Conservation (phyloP, 1,284 basidiomycete genomes). For the Singerocomus inundabilis region DNA sequence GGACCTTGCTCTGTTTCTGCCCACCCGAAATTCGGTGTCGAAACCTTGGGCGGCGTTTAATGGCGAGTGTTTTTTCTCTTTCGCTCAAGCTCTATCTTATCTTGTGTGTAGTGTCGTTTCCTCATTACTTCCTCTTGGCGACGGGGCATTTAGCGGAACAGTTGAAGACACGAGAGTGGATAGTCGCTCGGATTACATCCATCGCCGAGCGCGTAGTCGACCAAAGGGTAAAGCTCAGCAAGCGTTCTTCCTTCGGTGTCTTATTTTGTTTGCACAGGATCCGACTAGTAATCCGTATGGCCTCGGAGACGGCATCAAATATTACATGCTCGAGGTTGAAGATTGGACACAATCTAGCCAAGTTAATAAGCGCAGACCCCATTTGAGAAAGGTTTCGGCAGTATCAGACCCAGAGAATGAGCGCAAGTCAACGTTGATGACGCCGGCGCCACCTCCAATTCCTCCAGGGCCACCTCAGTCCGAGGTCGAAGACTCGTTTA, state of each 20-base stretch:
- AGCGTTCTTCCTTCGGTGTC: neutral
- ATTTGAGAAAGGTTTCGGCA: conserved; percentile 50
- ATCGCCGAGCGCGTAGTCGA: conserved; percentile 86
- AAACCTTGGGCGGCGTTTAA: conserved; percentile 99
- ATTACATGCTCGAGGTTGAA: conserved; percentile 91
- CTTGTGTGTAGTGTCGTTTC: conserved; percentile 73
- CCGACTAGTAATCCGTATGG: conserved; percentile 74
- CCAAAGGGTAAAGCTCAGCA: conserved; percentile 54
- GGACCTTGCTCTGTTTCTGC: conserved; percentile 92
- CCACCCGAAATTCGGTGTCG: conserved; percentile 88
- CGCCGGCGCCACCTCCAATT: conserved; percentile 31
- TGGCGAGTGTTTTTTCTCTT: conserved; percentile 44
- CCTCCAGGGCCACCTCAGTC: conserved; percentile 57
- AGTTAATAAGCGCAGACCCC: conserved; percentile 55
- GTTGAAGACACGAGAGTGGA: conserved; percentile 86
- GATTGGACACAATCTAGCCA: conserved; percentile 80
- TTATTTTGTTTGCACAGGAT: conserved; percentile 46
- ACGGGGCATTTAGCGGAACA: conserved; percentile 83
- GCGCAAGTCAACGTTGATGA: conserved; percentile 36
- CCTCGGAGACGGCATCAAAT: conserved; percentile 87
- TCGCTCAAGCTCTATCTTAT: neutral
- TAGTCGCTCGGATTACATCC: conserved; percentile 87
- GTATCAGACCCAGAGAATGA: conserved; percentile 37
- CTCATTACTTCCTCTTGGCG: conserved; percentile 94
- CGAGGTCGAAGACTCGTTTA: conserved; percentile 68